A percentile compares a stretch with the other conserved stretches of the same genome.
These are phyloP conservation scores for Pilaira anomala DNA, from an alignment of 192 early-diverging fungal species.

Conservation along the genomic window DNA sequence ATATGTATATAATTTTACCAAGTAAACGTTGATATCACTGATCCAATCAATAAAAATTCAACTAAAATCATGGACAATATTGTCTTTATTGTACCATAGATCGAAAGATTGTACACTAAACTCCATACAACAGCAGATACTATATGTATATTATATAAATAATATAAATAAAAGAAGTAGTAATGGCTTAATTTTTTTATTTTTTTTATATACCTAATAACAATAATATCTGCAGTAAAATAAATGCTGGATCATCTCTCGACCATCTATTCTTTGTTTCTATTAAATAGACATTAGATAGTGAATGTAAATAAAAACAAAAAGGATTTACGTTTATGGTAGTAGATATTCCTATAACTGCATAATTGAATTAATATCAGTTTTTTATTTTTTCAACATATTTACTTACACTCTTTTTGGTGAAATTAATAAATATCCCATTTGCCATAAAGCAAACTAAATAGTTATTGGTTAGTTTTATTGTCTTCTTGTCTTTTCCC, in stretches of 20 bases:
- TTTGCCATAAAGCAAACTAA: conserved; percentile 84
- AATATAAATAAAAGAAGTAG: no score
- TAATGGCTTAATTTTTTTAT: no score
- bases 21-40: conserved; percentile 62
- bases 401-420: conserved; percentile 75
- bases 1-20: conserved; percentile 66
- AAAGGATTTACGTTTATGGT: conserved; percentile 81
- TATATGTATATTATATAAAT: no score
- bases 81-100: conserved; percentile 66
- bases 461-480: background rate
- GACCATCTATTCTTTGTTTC: conserved; percentile 99
- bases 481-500: background rate
- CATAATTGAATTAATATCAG: background rate
- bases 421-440: conserved; percentile 78
- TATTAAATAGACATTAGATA: conserved; percentile 26
- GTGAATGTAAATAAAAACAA: background rate
- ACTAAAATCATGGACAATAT: conserved; percentile 80
- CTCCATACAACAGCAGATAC: conserved; percentile 83
- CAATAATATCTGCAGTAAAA: conserved; percentile 67
- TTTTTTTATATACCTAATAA: conserved; percentile 35
- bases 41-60: conserved; percentile 75
- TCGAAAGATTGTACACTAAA: conserved; percentile 65
- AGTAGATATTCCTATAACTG: conserved; percentile 93
- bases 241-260: conserved; percentile 93
- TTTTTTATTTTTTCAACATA: background rate